Evolutionary conservation across 1,284 basidiomycete genomes (phyloP).

Genomic region (Vanrija humicola): DNA sequence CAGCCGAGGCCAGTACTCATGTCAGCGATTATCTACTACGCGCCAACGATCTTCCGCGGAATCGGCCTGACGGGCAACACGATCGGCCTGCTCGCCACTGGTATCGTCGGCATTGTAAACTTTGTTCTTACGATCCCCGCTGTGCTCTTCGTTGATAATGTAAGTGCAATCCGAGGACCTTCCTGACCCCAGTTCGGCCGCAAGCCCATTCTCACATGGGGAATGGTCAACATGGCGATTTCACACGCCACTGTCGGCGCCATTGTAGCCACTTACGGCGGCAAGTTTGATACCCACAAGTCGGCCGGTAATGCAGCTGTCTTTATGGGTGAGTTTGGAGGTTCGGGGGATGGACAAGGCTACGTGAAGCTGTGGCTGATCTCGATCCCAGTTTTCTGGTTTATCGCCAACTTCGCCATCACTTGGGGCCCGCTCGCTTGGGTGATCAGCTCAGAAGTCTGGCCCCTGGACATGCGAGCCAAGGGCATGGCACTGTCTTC

Average conservation of each 20-base stretch:
- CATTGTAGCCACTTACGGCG: slow-evolving; percentile 26
- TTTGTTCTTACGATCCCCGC: slow-evolving; percentile 47
- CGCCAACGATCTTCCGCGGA: slow-evolving; percentile 14
- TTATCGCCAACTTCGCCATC: slow-evolving; percentile 42
- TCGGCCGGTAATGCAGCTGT: slow-evolving; percentile 17
- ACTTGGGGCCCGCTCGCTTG: slow-evolving; percentile 40
- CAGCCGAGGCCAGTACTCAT: slow-evolving; percentile 8
- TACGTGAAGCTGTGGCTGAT: neutral
- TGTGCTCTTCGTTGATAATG: slow-evolving; percentile 45
- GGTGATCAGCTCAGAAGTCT: slow-evolving; percentile 37
- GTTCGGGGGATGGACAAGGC: neutral
- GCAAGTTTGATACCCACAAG: slow-evolving; percentile 11
- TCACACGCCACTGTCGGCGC: slow-evolving; percentile 43
- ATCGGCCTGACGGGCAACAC: slow-evolving; percentile 49
- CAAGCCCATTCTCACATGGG: slow-evolving; percentile 41
- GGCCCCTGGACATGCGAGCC: slow-evolving; percentile 47
- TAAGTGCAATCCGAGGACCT: neutral
- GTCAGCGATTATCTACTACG: slow-evolving; percentile 19
- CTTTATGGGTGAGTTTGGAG: slow-evolving; percentile 7
- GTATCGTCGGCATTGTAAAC: slow-evolving; percentile 70
- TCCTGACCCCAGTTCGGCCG: slow-evolving; percentile 29
- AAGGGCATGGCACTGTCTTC: slow-evolving; percentile 46
- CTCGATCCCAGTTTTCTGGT: slow-evolving; percentile 32
- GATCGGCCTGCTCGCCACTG: slow-evolving; percentile 66
- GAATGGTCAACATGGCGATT: slow-evolving; percentile 44